These are phyloP conservation scores for Neonectria neomacrospora DNA, from an alignment of 2,329 filamentous ascomycete genomes.

Conservation along the genomic window DNA sequence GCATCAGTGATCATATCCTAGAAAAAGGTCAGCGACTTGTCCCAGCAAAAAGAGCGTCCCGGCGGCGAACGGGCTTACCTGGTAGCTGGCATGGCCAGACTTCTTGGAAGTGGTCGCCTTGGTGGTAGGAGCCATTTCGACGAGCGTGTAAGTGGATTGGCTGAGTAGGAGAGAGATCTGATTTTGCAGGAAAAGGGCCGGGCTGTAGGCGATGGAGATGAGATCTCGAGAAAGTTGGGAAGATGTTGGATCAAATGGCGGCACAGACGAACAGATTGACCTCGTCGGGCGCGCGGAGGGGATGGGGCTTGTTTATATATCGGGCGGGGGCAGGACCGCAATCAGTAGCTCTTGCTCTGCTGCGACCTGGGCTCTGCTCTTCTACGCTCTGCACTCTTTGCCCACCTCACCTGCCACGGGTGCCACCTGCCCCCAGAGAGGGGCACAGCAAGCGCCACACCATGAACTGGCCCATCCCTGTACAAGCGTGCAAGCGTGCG, in stretches of 20 bases:
- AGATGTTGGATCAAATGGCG: slow-evolving; percentile 43
- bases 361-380: slow-evolving; percentile 25
- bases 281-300: slow-evolving; percentile 64
- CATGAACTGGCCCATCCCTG: slow-evolving; percentile 32
- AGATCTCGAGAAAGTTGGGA: slow-evolving; percentile 28
- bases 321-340: slow-evolving; percentile 65
- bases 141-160: slow-evolving; percentile 38
- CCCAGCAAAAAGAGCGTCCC: slow-evolving; percentile 13
- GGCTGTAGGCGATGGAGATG: slow-evolving; percentile 37
- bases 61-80: slow-evolving; percentile 57
- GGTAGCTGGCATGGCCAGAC: slow-evolving; percentile 68
- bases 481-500: slow-evolving; percentile 27
- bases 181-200: slow-evolving; percentile 39
- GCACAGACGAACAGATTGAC: slow-evolving; percentile 52
- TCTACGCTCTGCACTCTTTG: slow-evolving; percentile 30
- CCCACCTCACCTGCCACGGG: slow-evolving; percentile 39
- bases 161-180: slow-evolving; percentile 31
- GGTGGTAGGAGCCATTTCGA: slow-evolving; percentile 71
- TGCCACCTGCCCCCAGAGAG: slow-evolving; percentile 40
- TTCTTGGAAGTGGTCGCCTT: slow-evolving; percentile 55
- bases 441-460: slow-evolving; percentile 43
- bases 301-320: slow-evolving; percentile 70
- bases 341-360: slow-evolving; percentile 59
- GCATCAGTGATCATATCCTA: slow-evolving; percentile 73
- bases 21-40: slow-evolving; percentile 25